Percentiles rank a stretch among this genome's conserved stretches.
Evolutionary conservation across 1,284 basidiomycete genomes (phyloP).

Genomic region (Rhodotorula glutinis): DNA sequence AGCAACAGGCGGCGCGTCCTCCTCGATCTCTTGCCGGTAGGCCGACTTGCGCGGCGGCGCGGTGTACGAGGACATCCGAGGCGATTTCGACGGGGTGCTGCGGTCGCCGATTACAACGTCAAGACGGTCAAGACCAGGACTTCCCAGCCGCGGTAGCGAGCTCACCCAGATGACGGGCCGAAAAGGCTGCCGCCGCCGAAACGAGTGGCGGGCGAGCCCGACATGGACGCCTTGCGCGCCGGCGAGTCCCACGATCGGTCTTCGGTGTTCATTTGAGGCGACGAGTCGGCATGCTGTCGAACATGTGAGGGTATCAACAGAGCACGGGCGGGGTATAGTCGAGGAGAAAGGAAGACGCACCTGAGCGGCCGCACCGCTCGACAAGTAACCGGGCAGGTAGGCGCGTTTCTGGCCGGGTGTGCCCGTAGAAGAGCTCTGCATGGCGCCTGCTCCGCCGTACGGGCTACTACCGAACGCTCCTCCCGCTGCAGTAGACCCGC

Average conservation of each 20-base stretch:
- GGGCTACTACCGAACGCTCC: constrained; percentile 16
- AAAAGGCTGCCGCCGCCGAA: constrained; percentile 31
- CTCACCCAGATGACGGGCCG: constrained; percentile 16
- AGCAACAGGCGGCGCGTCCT: constrained; percentile 43
- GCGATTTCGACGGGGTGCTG: constrained; percentile 41
- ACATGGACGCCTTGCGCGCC: constrained; percentile 22
- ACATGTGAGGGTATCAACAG: not conserved
- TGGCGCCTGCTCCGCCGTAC: constrained; percentile 1
- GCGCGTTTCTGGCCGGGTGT: constrained; percentile 21
- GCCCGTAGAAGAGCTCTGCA: constrained; percentile 10
- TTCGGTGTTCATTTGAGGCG: constrained; percentile 16
- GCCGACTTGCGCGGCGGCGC: constrained; percentile 23
- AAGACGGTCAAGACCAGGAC: not conserved
- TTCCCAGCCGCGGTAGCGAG: not conserved
- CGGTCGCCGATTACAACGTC: not conserved
- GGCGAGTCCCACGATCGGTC: constrained; percentile 35
- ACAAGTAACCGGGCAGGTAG: constrained; percentile 37
- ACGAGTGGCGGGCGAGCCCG: constrained; percentile 27
- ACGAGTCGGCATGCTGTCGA: constrained; percentile 25
- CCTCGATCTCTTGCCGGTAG: constrained; percentile 39
- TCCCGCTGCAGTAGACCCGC: not conserved
- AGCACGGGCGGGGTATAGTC: too few species aligned
- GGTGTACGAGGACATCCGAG: constrained; percentile 34
- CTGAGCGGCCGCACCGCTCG: constrained; percentile 25
- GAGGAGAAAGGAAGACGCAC: constrained; percentile 8